A percentile compares a stretch with the other conserved stretches of the same genome.
These are phyloP conservation scores for Dothideomycetes sp. DNA, from an alignment of 2,329 filamentous ascomycete species.

Conservation along the genomic window DNA sequence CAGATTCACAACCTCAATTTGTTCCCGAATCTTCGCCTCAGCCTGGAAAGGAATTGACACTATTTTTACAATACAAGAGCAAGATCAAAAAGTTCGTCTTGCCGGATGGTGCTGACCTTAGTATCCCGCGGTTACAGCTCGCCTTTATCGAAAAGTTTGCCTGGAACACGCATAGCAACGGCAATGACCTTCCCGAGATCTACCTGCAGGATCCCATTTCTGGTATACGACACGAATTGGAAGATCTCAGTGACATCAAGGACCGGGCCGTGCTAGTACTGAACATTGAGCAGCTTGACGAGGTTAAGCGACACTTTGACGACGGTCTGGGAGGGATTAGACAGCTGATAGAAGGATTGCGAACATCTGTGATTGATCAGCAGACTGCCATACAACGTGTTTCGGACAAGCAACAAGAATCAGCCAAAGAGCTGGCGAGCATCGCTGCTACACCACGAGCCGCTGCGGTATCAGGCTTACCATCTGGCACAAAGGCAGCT, in stretches of 20 bases:
- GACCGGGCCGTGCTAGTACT: slow-evolving; percentile 90
- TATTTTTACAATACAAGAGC: slow-evolving; percentile 93
- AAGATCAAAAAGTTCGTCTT: slow-evolving; percentile 95
- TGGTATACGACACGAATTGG: slow-evolving; percentile 90
- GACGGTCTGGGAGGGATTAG: slow-evolving; percentile 75
- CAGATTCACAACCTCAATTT: slow-evolving; percentile 22
- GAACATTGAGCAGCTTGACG: slow-evolving; percentile 85
- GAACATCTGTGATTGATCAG: slow-evolving; percentile 74
- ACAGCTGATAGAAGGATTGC: slow-evolving; percentile 74
- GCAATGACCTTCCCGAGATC: slow-evolving; percentile 85
- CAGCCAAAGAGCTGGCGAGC: slow-evolving; percentile 73
- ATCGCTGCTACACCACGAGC: slow-evolving; percentile 40
- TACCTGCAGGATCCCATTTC: slow-evolving; percentile 96
- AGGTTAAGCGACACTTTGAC: slow-evolving; percentile 93
- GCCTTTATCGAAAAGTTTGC: slow-evolving; percentile 99
- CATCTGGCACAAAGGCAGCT: background rate
- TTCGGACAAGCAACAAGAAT: slow-evolving; percentile 81
- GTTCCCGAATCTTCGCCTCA: slow-evolving; percentile 53
- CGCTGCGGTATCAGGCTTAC: slow-evolving; percentile 11
- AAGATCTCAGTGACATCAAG: slow-evolving; percentile 87
- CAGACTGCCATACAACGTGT: slow-evolving; percentile 72
- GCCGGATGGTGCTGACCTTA: slow-evolving; percentile 73
- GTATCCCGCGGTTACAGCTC: slow-evolving; percentile 77
- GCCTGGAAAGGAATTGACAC: slow-evolving; percentile 73
- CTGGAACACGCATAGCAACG: slow-evolving; percentile 95